Conservation (phyloP, 2,329 filamentous ascomycete genomes). For the Exophiala sideris region DNA sequence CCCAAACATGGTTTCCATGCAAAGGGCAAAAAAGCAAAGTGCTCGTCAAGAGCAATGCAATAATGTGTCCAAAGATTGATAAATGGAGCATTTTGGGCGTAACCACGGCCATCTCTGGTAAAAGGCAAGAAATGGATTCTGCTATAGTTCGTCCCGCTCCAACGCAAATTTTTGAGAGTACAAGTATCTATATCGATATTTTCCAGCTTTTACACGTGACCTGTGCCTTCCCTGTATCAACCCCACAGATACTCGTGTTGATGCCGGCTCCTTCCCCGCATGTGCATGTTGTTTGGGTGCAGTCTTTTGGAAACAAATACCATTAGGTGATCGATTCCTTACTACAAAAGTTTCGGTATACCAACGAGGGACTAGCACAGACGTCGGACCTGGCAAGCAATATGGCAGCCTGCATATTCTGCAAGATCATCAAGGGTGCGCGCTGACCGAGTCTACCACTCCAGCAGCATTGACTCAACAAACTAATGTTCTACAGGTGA, state of each 20-base stretch:
- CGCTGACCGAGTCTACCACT: neutral
- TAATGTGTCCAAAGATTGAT: constrained; percentile 54
- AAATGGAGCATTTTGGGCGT: constrained; percentile 58
- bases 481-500: constrained; percentile 59
- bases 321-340: neutral
- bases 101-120: constrained; percentile 75
- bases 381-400: constrained; percentile 15
- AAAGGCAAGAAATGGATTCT: constrained; percentile 76
- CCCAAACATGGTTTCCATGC: neutral
- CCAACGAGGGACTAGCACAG: neutral
- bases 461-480: neutral
- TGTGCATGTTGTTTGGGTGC: too few species aligned
- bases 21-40: constrained; percentile 12
- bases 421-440: constrained; percentile 91
- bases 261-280: too few species aligned
- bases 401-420: constrained; percentile 79
- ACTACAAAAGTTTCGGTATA: neutral
- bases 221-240: neutral
- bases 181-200: too few species aligned
- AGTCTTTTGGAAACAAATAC: too few species aligned
- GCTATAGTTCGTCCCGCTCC: constrained; percentile 68
- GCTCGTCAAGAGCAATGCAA: neutral
- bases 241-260: neutral
- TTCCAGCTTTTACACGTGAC: too few species aligned
- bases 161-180: constrained; percentile 23